These are phyloP conservation scores for Balakata baccata DNA, from an alignment of 345 rosid species.

Conservation along the genomic window DNA sequence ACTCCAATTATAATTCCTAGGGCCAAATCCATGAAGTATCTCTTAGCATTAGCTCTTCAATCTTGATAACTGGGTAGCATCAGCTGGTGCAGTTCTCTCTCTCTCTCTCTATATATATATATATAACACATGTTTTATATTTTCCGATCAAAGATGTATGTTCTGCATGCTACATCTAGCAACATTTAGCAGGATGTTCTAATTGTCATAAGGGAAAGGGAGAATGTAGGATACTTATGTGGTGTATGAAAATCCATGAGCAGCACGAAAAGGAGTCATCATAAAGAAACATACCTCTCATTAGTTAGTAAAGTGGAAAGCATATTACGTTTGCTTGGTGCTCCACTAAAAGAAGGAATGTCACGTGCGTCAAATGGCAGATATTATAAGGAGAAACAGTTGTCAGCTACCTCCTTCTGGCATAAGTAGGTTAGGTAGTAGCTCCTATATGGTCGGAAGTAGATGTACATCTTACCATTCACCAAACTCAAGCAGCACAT, in stretches of 20 bases:
- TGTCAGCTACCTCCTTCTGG: background rate
- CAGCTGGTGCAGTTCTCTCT: too few relatives aligned
- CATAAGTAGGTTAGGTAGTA: background rate
- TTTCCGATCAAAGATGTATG: background rate
- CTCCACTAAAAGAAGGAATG: background rate
- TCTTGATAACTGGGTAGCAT: background rate
- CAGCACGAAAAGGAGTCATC: background rate
- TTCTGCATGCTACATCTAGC: background rate
- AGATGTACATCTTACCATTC: slow-evolving; percentile 19
- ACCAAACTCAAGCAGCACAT: slow-evolving; percentile 17
- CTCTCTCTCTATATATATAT: too few relatives aligned
- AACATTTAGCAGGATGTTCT: slow-evolving; percentile 1
- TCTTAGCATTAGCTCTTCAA: background rate
- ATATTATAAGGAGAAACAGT: background rate
- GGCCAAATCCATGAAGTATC: background rate
- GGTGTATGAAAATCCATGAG: background rate
- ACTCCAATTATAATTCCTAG: background rate
- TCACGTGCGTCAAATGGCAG: background rate
- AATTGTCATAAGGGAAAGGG: background rate
- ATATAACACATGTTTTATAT: background rate
- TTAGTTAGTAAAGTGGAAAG: background rate
- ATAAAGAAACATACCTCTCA: slow-evolving; percentile 5
- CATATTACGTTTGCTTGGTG: background rate
- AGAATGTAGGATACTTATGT: background rate
- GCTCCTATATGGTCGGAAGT: background rate